Evolutionary conservation across 805 yeast genomes (phyloP), one percentile per base, ranked within the genome.

Genomic region (Metschnikowia noctiluminum): DNA sequence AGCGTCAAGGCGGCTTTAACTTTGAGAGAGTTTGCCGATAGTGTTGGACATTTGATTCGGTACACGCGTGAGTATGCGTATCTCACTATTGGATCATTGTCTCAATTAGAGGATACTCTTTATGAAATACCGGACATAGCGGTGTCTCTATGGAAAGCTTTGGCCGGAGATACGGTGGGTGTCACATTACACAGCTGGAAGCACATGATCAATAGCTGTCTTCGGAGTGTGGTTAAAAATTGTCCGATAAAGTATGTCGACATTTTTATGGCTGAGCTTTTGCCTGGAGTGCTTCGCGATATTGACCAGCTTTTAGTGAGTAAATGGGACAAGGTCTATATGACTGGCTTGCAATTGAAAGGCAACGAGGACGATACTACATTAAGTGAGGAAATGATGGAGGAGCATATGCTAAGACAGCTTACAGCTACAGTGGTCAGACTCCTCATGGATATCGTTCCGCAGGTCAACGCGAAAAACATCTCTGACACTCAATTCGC

Each of bases 331-430:
- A 74, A 73, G 54, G 87, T 82, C 15, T 81, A 78, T 62, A 66
- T 71, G 46, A 81, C 78, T 31, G 85, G 86, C 2, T 60, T 80
- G 35, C 82, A 79, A 54, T 65, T 77, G 36, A 81, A 78, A 56
- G 83, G 83, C 0, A 76, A 78, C 38, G 82, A 79, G 38, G 85
- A 82, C 52, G 96, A 90, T 58, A 91, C 84, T 45, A 88, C 89
- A 26, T 74, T 92, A 60, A 85, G 94, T n/a, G 97, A 91, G 57
- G 99, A 94, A 62, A 94, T 94, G 95, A 85, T 94, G 87, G 97
- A 92, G 57, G 99, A 94, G 63, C 96, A 92, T 65, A 78, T 92
- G 74, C 71, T 92, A 51, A 76, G 99, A 57, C 98, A 94, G 64
- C 77, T 94, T 36, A 91, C 98, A 0, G 96, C 96, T 1, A 91